Percentiles rank a stretch among this genome's conserved stretches.
phyloP scores from a whole-genome alignment of 1,139 yeast genomes.

The Pneumocystis murina region DNA sequence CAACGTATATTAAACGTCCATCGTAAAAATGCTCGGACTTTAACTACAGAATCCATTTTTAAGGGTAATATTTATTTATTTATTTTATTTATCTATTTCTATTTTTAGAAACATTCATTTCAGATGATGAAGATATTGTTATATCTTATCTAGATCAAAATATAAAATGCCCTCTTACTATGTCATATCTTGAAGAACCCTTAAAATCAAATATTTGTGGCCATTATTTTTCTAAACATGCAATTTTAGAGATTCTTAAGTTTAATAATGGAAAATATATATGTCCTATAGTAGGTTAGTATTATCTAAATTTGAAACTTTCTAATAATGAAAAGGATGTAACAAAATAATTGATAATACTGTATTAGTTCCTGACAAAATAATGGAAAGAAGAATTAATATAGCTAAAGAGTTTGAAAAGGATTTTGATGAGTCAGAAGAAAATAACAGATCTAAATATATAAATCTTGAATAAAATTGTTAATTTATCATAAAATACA shows the following conservation, averaged over 20 bases:
- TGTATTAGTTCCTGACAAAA: not conserved
- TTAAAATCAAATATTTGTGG: not conserved
- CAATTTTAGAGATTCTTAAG: not conserved
- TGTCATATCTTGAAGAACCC: not conserved
- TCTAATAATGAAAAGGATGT: not conserved
- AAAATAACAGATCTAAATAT: not conserved
- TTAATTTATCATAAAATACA: not conserved
- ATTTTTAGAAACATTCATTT: not conserved
- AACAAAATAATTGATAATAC: not conserved
- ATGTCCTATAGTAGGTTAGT: not conserved
- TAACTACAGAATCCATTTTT: not conserved
- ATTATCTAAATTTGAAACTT: not conserved
- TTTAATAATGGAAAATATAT: not conserved
- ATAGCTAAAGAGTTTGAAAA: not conserved
- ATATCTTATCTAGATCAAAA: not conserved
- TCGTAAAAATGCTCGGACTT: not conserved
- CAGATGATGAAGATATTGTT: not conserved
- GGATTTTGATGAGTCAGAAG: not conserved
- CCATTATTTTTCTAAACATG: not conserved
- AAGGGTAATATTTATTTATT: not conserved
- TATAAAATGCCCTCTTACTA: conserved; percentile 1
- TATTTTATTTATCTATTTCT: not conserved
- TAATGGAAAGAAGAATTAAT: not conserved
- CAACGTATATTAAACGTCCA: not conserved
- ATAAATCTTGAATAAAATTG: not conserved